phyloP scores from a whole-genome alignment of 495 filamentous ascomycete genomes.

The Aspergillus hancockii region DNA sequence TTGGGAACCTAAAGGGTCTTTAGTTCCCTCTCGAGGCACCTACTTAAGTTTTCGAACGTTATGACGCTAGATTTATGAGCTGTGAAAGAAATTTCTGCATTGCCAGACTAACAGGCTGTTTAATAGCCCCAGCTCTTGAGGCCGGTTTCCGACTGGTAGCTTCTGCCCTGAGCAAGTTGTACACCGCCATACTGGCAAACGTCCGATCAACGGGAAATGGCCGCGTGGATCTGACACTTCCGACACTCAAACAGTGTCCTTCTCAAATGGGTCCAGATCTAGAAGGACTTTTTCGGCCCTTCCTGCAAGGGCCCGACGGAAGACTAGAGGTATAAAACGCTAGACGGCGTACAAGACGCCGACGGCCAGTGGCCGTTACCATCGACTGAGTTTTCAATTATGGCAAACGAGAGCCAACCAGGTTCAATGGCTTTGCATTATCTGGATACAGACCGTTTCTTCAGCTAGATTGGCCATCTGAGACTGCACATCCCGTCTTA shows the following conservation, averaged over 20 bases:
- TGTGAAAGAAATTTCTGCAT: neutral
- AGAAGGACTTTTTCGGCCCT: constrained; percentile 20
- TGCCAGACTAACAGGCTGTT: constrained; percentile 13
- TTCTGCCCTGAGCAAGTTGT: constrained; percentile 25
- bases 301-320: constrained; percentile 45
- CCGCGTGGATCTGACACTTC: constrained; percentile 27
- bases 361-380: constrained; percentile 10
- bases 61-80: neutral
- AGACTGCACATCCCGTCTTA: neutral
- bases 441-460: constrained; percentile 1
- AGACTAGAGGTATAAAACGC: constrained; percentile 36
- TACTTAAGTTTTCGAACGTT: neutral
- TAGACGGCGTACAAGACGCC: constrained; percentile 24
- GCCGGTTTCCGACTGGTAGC: neutral
- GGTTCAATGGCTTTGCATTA: constrained; percentile 9
- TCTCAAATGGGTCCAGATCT: constrained; percentile 24
- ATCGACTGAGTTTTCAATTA: neutral
- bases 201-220: constrained; percentile 27
- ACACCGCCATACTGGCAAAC: constrained; percentile 40
- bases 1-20: neutral
- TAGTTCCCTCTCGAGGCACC: neutral
- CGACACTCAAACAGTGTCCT: constrained; percentile 19
- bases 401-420: neutral
- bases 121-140: constrained; percentile 15
- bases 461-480: neutral